Evolutionary conservation across 495 filamentous ascomycete species (phyloP).

Genomic region (Penicillium paxilli): DNA sequence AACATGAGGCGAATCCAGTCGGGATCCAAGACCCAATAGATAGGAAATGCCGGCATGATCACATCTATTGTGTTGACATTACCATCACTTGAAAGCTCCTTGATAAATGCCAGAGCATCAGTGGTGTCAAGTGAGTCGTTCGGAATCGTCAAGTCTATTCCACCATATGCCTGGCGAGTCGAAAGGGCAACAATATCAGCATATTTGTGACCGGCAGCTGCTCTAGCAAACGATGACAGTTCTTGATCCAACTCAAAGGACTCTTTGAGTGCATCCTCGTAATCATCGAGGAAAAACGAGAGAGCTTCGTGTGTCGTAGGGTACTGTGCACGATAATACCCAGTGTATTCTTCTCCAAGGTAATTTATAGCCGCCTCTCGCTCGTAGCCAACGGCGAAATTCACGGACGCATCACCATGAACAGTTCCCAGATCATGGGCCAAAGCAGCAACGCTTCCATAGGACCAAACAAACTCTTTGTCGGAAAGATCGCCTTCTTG

Average conservation of each 20-base stretch:
- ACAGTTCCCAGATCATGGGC: conserved; percentile 45
- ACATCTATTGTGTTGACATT: conserved; percentile 56
- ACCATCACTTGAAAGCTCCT: conserved; percentile 54
- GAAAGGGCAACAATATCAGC: conserved; percentile 48
- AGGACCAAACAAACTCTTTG: conserved; percentile 23
- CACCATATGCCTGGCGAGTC: conserved; percentile 50
- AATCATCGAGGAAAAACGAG: conserved; percentile 46
- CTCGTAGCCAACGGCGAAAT: conserved; percentile 49
- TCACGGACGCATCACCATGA: conserved; percentile 29
- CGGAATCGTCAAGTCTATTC: conserved; percentile 47
- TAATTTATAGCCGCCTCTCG: conserved; percentile 49
- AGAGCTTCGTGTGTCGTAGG: conserved; percentile 33
- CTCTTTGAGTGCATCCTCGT: conserved; percentile 33
- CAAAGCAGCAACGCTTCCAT: conserved; percentile 35
- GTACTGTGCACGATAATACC: conserved; percentile 42
- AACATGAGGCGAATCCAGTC: conserved; percentile 49
- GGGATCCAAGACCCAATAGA: conserved; percentile 50
- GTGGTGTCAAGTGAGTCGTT: conserved; percentile 40
- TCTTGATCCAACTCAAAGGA: conserved; percentile 35
- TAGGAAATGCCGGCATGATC: conserved; percentile 49
- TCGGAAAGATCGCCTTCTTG: conserved; percentile 20
- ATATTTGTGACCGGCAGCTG: conserved; percentile 43
- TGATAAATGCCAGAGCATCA: conserved; percentile 49
- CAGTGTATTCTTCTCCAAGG: conserved; percentile 42
- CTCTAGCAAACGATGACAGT: conserved; percentile 25